A percentile compares a stretch with the other conserved stretches of the same genome.
These are phyloP conservation scores for Apiospora aurea DNA, from an alignment of 2,329 filamentous ascomycete species.

Conservation along the genomic window DNA sequence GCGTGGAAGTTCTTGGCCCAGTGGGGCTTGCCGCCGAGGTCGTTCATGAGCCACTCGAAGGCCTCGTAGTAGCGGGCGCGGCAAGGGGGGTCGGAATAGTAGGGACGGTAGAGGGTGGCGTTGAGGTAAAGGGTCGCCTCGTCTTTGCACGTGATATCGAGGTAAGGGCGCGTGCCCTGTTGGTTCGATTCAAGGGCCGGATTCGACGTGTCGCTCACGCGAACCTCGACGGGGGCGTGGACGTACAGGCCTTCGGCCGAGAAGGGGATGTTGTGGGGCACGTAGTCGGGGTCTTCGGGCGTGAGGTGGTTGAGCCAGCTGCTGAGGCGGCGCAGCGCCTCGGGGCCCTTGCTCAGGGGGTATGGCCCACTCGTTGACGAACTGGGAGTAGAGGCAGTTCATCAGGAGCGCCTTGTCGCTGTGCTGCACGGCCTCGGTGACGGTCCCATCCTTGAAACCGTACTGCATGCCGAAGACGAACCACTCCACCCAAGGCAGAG, in stretches of 20 bases:
- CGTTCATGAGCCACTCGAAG: slow-evolving; percentile 90
- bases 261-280: slow-evolving; percentile 77
- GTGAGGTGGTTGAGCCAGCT: slow-evolving; percentile 78
- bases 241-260: slow-evolving; percentile 81
- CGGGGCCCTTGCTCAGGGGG: slow-evolving; percentile 83
- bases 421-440: slow-evolving; percentile 78
- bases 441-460: slow-evolving; percentile 77
- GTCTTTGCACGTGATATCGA: slow-evolving; percentile 74
- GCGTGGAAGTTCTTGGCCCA: slow-evolving; percentile 91
- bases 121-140: slow-evolving; percentile 87
- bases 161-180: slow-evolving; percentile 48
- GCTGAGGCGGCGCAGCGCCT: slow-evolving; percentile 81
- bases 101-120: slow-evolving; percentile 86
- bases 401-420: slow-evolving; percentile 84
- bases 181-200: slow-evolving; percentile 30
- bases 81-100: slow-evolving; percentile 79
- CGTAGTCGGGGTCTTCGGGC: slow-evolving; percentile 69
- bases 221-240: slow-evolving; percentile 92
- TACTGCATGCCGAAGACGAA: slow-evolving; percentile 98
- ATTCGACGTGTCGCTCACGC: slow-evolving; percentile 75
- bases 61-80: slow-evolving; percentile 82
- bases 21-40: slow-evolving; percentile 82
- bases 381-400: slow-evolving; percentile 98
- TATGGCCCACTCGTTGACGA: slow-evolving; percentile 97
- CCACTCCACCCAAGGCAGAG: slow-evolving; percentile 91